Conservation (phyloP, 2,329 filamentous ascomycete species). For the Alternaria consortialis region DNA sequence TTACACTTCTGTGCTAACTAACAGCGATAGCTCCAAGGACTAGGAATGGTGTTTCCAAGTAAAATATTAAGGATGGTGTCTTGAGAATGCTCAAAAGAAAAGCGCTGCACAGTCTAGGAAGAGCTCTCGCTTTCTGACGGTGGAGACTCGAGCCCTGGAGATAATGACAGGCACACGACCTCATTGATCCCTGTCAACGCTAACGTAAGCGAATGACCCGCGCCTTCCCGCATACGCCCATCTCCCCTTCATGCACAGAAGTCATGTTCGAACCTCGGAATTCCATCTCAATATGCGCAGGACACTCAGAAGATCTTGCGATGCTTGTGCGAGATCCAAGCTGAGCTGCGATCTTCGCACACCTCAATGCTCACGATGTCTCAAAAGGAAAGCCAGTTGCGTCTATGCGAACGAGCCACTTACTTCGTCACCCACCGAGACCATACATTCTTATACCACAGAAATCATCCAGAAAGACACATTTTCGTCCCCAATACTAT, state of each 20-base stretch:
- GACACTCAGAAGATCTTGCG: constrained; percentile 67
- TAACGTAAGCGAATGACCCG: background rate
- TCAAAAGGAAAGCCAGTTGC: constrained; percentile 59
- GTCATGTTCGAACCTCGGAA: constrained; percentile 1
- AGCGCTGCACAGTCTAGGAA: background rate
- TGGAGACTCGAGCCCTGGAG: background rate
- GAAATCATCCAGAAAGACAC: background rate
- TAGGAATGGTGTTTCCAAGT: background rate
- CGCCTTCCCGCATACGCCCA: background rate
- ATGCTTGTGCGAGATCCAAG: constrained; percentile 65
- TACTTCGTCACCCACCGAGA: constrained; percentile 20
- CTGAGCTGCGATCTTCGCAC: constrained; percentile 64
- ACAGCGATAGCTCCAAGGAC: background rate
- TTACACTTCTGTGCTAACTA: background rate
- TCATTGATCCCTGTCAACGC: background rate
- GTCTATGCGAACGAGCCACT: constrained; percentile 65
- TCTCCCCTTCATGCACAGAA: background rate
- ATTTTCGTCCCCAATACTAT: background rate
- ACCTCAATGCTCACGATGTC: constrained; percentile 65
- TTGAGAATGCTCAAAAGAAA: background rate
- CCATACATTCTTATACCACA: constrained; percentile 10
- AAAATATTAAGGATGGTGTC: background rate
- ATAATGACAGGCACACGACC: background rate
- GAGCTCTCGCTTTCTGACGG: background rate
- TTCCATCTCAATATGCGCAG: constrained; percentile 56